Conservation (phyloP, 805 yeast genomes). For the Metschnikowia orientalis region DNA sequence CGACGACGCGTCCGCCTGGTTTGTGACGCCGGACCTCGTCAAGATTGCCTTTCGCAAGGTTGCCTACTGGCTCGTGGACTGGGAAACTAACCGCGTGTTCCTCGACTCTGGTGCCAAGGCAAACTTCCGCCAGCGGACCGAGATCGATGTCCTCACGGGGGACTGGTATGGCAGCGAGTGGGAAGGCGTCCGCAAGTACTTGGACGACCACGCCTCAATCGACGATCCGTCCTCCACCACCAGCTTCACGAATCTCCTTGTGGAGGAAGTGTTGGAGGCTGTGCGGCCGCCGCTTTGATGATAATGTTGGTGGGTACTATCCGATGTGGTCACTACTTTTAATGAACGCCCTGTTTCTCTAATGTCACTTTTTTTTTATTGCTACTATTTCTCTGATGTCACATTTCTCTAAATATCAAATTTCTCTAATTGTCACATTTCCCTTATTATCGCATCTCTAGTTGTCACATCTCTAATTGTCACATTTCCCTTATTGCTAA, state of each 20-base stretch:
- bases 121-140: constrained; percentile 20
- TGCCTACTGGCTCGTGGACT: constrained; percentile 42
- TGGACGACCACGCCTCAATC: constrained; percentile 19
- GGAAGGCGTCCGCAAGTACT: constrained; percentile 27
- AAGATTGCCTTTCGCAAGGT: constrained; percentile 37
- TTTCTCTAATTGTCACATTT: too few relatives aligned
- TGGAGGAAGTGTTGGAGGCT: constrained; percentile 32
- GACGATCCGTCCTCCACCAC: constrained; percentile 25
- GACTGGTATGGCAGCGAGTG: constrained; percentile 45
- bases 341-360: too few relatives aligned
- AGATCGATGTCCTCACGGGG: constrained; percentile 34
- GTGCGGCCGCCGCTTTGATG: constrained; percentile 38
- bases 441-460: too few relatives aligned
- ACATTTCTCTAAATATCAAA: too few relatives aligned
- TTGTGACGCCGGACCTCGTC: constrained; percentile 35
- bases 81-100: constrained; percentile 30
- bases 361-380: too few relatives aligned
- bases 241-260: constrained; percentile 30
- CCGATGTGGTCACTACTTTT: too few relatives aligned
- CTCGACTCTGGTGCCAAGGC: constrained; percentile 2
- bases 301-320: too few relatives aligned
- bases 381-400: too few relatives aligned
- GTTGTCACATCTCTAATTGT: too few relatives aligned
- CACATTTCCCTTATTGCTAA: too few relatives aligned
- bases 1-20: constrained; percentile 9